Evolutionary conservation across 805 yeast species (phyloP), one percentile per base, ranked within the genome.

Genomic region (Ogataea ramenticola): DNA sequence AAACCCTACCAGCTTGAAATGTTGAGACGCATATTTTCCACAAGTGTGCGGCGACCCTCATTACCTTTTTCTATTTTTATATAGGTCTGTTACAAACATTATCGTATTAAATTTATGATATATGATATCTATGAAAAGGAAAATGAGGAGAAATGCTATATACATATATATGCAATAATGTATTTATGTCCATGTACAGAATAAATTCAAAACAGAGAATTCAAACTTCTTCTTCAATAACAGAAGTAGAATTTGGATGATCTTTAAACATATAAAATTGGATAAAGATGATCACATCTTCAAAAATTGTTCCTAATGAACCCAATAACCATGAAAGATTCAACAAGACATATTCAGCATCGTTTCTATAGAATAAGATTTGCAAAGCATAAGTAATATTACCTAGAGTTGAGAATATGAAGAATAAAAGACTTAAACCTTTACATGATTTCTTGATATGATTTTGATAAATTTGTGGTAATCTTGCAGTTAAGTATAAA

Each of bases 381-480:
- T 84, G 89, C 40, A 79, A 75, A 20, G 89, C 86, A 54, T 82
- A 86, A 4, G 91, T 80, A 49, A 84, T 56, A 59, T 85, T 85
- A 17, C 93, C 95, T 53, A 83, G 65, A 10, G 84, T 75, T 27
- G 90, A 82, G 49, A 84, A 79, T 50, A 85, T 62, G 65, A 85
- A 84, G 63, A 85, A 86, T 42, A 87, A 74, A 49, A 91, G 75
- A 44, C 96, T 83, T 53, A 93, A 81, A 1, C 98, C 98, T 45
- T 78, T 74, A 44, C 89, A 89, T 4, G 96, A 84, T 55, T 81
- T 79, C 50, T 96, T 76, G 39, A 68, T 68, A 60, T 80, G 77
- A 64, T 91, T 91, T 57, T 86, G 95, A 45, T 75, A 66, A 43
- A 91, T 84, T 63, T 91, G 99, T 0, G 99, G 99, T 31, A 62